phyloP scores from a whole-genome alignment of 768 basidiomycete species.

The Pseudohyphozyma bogoriensis region DNA sequence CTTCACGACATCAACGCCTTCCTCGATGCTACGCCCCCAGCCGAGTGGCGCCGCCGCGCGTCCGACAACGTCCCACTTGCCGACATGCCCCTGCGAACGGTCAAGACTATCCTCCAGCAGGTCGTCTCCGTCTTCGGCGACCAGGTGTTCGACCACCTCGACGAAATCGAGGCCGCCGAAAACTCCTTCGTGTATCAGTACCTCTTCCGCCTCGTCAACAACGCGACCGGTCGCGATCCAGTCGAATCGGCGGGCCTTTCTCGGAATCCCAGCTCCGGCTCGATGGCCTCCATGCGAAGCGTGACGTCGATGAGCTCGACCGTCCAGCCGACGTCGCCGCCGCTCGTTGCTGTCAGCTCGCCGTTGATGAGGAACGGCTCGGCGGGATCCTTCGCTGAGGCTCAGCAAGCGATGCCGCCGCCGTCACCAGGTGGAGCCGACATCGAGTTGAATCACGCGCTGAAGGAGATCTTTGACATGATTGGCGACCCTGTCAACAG shows the following conservation, averaged over 20 bases:
- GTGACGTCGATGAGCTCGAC: slow-evolving; percentile 9
- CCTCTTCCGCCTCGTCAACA: slow-evolving; percentile 42
- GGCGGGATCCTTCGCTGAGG: neutral
- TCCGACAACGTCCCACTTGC: slow-evolving; percentile 86
- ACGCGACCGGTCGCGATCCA: neutral
- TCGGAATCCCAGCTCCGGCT: too few species aligned
- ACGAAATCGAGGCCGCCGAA: slow-evolving; percentile 89
- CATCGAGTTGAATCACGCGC: slow-evolving; percentile 21
- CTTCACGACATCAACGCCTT: slow-evolving; percentile 91
- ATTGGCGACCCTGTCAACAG: slow-evolving; percentile 31
- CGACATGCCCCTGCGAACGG: slow-evolving; percentile 93
- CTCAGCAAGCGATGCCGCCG: neutral
- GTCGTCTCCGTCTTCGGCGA: slow-evolving; percentile 86
- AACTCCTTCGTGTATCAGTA: slow-evolving; percentile 95
- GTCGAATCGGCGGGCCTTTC: neutral
- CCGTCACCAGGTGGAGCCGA: slow-evolving; percentile 14
- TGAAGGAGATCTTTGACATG: slow-evolving; percentile 33
- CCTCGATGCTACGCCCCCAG: slow-evolving; percentile 82
- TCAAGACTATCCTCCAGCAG: slow-evolving; percentile 97
- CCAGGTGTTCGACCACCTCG: slow-evolving; percentile 79
- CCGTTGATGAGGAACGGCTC: slow-evolving; percentile 1
- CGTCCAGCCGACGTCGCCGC: neutral
- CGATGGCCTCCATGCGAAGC: slow-evolving; percentile 7
- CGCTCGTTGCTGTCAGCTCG: neutral
- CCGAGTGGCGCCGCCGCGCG: slow-evolving; percentile 88